phyloP scores from a whole-genome alignment of 2,329 filamentous ascomycete species.

The Hypoxylon sp. region DNA sequence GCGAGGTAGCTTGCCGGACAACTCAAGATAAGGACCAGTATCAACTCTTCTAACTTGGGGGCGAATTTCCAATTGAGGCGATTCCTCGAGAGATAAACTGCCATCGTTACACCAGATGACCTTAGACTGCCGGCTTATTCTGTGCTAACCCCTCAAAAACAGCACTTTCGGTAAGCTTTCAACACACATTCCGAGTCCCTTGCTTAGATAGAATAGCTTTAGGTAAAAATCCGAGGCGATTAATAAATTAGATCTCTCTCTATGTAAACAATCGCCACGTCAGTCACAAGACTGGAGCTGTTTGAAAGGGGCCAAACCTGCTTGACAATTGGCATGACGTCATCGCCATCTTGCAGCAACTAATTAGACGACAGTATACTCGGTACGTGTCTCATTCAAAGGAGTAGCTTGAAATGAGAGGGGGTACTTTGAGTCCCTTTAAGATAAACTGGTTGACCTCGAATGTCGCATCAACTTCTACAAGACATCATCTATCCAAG shows the following conservation, averaged over 20 bases:
- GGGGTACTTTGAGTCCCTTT: not conserved
- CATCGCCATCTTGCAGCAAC: conserved; percentile 26
- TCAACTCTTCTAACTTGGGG: too few species aligned
- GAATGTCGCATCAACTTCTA: conserved; percentile 15
- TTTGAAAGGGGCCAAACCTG: conserved; percentile 37
- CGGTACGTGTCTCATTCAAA: conserved; percentile 30
- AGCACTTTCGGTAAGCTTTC: not conserved
- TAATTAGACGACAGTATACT: conserved; percentile 40
- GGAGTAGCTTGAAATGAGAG: not conserved
- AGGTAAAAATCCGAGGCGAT: not conserved
- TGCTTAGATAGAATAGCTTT: not conserved
- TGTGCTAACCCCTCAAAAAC: not conserved
- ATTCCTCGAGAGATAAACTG: not conserved
- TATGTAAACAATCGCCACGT: conserved; percentile 40
- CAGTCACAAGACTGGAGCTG: conserved; percentile 20
- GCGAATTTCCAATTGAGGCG: too few species aligned
- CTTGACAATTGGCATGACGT: conserved; percentile 44
- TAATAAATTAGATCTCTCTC: not conserved
- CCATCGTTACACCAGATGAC: not conserved
- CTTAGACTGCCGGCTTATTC: not conserved
- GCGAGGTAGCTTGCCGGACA: too few species aligned
- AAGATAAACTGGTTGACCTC: conserved; percentile 7
- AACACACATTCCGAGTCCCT: conserved; percentile 3
- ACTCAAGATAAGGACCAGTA: too few species aligned
- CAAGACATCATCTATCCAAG: conserved; percentile 7